A percentile compares a stretch with the other conserved stretches of the same genome.
phyloP scores from a whole-genome alignment of 192 early-diverging fungal genomes.

The Thoreauomyces humboldtii region DNA sequence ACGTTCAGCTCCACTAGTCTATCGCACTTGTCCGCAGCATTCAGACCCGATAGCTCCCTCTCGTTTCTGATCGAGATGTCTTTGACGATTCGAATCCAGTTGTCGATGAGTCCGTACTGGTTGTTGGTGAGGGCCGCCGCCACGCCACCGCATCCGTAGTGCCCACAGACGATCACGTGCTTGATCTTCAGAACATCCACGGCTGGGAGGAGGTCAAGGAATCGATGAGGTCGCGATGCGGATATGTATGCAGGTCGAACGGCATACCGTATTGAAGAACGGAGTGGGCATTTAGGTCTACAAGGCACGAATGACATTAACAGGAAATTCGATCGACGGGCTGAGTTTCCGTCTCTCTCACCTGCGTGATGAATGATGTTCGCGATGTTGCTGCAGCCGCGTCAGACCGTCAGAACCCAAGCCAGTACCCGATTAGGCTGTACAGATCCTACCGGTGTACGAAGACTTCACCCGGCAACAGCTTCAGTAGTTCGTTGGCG shows the following conservation, averaged over 20 bases:
- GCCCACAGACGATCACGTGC: conserved; percentile 87
- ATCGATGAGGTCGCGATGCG: too few species aligned
- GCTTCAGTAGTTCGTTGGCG: conserved; percentile 57
- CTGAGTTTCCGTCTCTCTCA: too few species aligned
- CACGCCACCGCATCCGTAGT: conserved; percentile 51
- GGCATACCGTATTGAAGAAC: conserved; percentile 95
- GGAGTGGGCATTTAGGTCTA: conserved; percentile 79
- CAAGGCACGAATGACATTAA: too few species aligned
- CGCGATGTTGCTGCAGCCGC: conserved; percentile 98
- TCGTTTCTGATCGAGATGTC: conserved; percentile 70
- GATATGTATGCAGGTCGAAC: too few species aligned
- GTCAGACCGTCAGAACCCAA: too few species aligned
- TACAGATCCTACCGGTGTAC: too few species aligned
- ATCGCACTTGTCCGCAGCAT: conserved; percentile 31
- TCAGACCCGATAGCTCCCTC: conserved; percentile 42
- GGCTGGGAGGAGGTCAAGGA: too few species aligned
- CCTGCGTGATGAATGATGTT: conserved; percentile 79
- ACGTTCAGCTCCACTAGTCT: conserved; percentile 69
- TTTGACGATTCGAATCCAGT: conserved; percentile 87
- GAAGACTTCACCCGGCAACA: conserved; percentile 84
- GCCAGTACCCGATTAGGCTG: too few species aligned
- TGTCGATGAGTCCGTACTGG: conserved; percentile 78
- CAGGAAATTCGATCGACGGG: too few species aligned
- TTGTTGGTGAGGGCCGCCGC: conserved; percentile 27
- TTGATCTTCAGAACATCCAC: conserved; percentile 89